Base-by-base conservation (phyloP, 768 basidiomycete species). In the Multifurca ochricompacta region DNA sequence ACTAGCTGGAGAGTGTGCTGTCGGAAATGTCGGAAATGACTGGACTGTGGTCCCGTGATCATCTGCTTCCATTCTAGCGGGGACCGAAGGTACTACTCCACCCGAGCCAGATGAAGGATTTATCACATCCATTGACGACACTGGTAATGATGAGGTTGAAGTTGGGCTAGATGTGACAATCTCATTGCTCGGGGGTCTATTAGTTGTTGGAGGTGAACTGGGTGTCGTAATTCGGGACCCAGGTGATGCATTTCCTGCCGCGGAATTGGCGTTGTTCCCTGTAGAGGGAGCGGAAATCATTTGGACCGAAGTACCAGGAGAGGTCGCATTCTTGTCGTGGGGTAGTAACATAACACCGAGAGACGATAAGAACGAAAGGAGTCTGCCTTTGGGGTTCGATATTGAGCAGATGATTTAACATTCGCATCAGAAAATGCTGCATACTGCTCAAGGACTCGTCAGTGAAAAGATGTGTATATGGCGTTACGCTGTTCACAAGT, bases 351-450 rank as follows among this genome's bases (percentile, higher is more conserved):
- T 21, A 31, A 57, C 2, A 19, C 45, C 50, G 8, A 52, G n/a
- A 9, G 56, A 52, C 4, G 45, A 52, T 16, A 57, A 44, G 37
- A 57, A 25, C 7, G 18, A 47, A 23, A 41, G 3, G 11, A 57
- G 45, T 48, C 56, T 52, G 45, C 31, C 56, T 57, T 52, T 48
- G 32, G 14, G 21, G 16, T 21, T 41, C 21, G 23, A 52, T 36
- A 14, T 27, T 57, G 31, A 57, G 45, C 6, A 34, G 9, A 35
- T 40, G 19, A 28, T 28, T 32, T 27, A 30, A 47, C 10, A 3
- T 5, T 18, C 18, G 44, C 23, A 47, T 42, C 25, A 52, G 37
- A 32, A 51, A n/a, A 51, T 9, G 27, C 18, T 31, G 37, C 50
- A 2, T 57, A 57, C 56, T 48, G 3, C 25, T 46, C 43, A 52